Evolutionary conservation across 768 basidiomycete genomes (phyloP), one percentile per base, ranked within the genome.

Genomic region (Kwoniella shandongensis): DNA sequence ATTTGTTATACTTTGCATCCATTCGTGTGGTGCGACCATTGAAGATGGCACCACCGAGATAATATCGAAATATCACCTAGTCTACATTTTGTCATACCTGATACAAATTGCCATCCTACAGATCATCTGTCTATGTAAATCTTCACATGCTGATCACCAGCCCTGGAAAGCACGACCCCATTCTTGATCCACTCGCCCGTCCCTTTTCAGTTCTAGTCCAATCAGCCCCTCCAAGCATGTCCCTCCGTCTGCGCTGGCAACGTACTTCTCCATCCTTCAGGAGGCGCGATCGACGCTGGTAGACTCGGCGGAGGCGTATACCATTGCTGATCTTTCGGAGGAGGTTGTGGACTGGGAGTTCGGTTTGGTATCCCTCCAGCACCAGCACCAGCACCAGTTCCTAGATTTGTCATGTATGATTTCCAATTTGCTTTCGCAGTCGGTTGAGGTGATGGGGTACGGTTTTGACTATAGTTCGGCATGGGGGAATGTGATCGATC

Each of bases 281-380:
- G 71, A 29, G 71, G 69, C 29, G 52, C 57, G 11, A 73, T 70
- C 36, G 63, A 62, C 11, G 51, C 51, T 45, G 70, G 70, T 32
- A 72, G 41, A 44, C 47, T 66, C 35, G 71, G 71, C 20, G 71
- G 68, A 51, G 69, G 69, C 8, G 67, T 69, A 44, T 66, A 72
- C 70, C 68, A 69, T 25, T 62, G 39, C 29, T 56, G 58, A 18
- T 51, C 56, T 36, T 66, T 63, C 6, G 59, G 62, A 4, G 61
- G 63, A 12, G 62, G 67, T 39, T 60, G 63, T 1, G 62, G 70
- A 50, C 61, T 65, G 0, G 62, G 61, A 10, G 51, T 45, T 35
- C 71, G 47, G 15, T 44, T 44, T n/a, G 54, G 61, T 12, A 52
- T 51, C 5, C 54, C 48, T 7, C 54, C 32, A 2, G 50, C 42